Evolutionary conservation across 495 filamentous ascomycete species (phyloP), one percentile per base, ranked within the genome.

Genomic region (Hypomontagnella submonticulosa): DNA sequence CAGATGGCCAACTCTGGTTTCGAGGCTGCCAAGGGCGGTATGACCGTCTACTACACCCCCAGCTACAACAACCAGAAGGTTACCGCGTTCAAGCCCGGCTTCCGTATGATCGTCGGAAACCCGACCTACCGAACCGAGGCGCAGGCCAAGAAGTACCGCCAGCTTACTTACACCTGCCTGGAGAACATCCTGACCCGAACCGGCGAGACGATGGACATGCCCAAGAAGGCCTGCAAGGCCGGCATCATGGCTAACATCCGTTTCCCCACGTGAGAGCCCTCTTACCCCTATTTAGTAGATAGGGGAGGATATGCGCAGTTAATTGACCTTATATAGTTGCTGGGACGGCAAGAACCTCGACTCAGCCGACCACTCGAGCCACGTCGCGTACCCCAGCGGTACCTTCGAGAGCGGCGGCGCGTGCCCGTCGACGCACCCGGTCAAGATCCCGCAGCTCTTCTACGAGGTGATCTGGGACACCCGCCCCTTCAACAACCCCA

Each of bases 41-140:
- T 74, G 72, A 74, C 72, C 9, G 56, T 74, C 6, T 74, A 74
- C 55, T 74, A 74, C 55, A 74, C 70, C 4, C 70, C 72, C 0
- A 63, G 55, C 19, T 63, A 71, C 49, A 62, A 36, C 27, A 57
- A 38, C 37, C 71, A 41, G 19, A 61, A 69, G 52, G 72, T 77
- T 20, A 77, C 75, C 2, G 75, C 75, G 6, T 77, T 77, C 63
- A 72, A 73, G 57, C 71, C 73, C 23, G 80, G 80, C 34, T 79
- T 79, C 73, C 73, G 76, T 11, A 79, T 78, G 76, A 69, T 78
- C 23, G 73, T 75, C 42, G 77, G 76, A 20, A 65, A 79, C 61
- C 74, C 77, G 16, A 57, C 16, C 2, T 71, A 73, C 60, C 70
- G 75, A 30, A 67, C 63, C 0, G 52, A 70, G 42, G 60, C 44